Evolutionary conservation across 768 basidiomycete species (phyloP).

Genomic region (Amanita phalloides): DNA sequence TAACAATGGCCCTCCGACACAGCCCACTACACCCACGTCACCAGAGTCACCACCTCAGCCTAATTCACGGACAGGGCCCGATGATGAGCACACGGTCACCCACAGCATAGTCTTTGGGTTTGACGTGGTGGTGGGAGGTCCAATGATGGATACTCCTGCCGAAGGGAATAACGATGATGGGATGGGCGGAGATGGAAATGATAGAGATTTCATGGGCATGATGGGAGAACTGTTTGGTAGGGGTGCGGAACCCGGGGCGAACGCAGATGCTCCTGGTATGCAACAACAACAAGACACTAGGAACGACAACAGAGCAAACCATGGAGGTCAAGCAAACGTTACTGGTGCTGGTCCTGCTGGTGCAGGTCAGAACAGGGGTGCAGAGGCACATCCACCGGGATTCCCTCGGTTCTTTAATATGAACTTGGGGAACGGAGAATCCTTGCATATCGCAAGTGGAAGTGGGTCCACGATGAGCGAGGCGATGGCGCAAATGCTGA

Average conservation of each 20-base stretch:
- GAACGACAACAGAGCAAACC: not conserved
- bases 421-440: conserved; percentile 3
- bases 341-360: not conserved
- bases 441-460: conserved; percentile 13
- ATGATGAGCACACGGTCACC: not conserved
- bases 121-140: conserved; percentile 10
- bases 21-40: not conserved
- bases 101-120: conserved; percentile 7
- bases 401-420: conserved; percentile 4
- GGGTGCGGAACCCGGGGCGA: not conserved
- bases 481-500: conserved; percentile 15
- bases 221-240: not conserved
- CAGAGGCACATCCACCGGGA: not conserved
- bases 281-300: not conserved
- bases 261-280: not conserved
- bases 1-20: not conserved
- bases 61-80: not conserved
- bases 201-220: conserved; percentile 1
- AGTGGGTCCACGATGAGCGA: conserved; percentile 17
- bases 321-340: not conserved
- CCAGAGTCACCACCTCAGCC: not conserved
- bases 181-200: not conserved
- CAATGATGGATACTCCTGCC: not conserved
- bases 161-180: conserved; percentile 2
- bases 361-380: not conserved